phyloP scores from a whole-genome alignment of 805 yeast species.

The Yamadazyma akitaensis region DNA sequence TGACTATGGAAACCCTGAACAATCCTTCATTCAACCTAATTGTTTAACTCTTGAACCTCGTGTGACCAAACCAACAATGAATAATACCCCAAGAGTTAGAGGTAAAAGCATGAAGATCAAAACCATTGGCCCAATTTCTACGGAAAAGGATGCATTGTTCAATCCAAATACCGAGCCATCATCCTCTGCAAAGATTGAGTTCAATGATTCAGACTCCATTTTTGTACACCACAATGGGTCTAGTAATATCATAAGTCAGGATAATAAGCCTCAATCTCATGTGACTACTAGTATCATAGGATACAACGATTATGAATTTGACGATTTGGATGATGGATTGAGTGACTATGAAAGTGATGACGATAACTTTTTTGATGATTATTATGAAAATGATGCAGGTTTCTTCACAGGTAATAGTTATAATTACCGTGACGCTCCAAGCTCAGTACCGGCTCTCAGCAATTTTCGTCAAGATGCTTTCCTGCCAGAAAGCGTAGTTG shows the following conservation, averaged over 20 bases:
- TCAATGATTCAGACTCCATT: slow-evolving; percentile 28
- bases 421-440: slow-evolving; percentile 14
- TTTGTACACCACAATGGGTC: slow-evolving; percentile 21
- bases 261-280: slow-evolving; percentile 2
- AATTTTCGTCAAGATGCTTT: not conserved
- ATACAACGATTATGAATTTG: slow-evolving; percentile 32
- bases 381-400: slow-evolving; percentile 26
- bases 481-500: not conserved
- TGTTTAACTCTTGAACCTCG: slow-evolving; percentile 1
- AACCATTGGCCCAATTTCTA: slow-evolving; percentile 23
- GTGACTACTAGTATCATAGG: slow-evolving; percentile 18
- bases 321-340: slow-evolving; percentile 10
- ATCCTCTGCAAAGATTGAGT: slow-evolving; percentile 26
- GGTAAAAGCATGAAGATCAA: slow-evolving; percentile 16
- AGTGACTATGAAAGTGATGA: slow-evolving; percentile 13
- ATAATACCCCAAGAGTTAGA: not conserved
- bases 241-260: slow-evolving; percentile 8
- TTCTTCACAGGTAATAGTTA: slow-evolving; percentile 23
- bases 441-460: not conserved
- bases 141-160: slow-evolving; percentile 35
- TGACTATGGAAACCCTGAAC: slow-evolving; percentile 15
- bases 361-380: slow-evolving; percentile 29
- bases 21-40: slow-evolving; percentile 15
- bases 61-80: not conserved
- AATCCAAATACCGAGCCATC: slow-evolving; percentile 43